A percentile compares a stretch with the other conserved stretches of the same genome.
These are phyloP conservation scores for Rhizophlyctis rosea DNA, from an alignment of 192 early-diverging fungal species.

Conservation along the genomic window DNA sequence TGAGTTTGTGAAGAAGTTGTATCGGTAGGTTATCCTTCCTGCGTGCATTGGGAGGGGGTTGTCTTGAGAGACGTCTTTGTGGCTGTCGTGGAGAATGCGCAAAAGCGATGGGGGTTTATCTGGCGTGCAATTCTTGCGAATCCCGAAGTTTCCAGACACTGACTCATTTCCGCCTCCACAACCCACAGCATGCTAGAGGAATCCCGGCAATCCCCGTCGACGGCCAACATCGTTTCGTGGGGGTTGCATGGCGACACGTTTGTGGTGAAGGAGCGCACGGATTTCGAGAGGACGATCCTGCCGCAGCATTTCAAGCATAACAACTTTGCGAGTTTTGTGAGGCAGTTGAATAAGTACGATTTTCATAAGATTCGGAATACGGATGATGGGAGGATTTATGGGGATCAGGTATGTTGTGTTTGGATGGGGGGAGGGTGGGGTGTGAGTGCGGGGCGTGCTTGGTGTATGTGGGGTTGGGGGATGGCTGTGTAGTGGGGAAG, in stretches of 20 bases:
- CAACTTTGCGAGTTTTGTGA: slow-evolving; percentile 88
- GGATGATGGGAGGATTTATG: slow-evolving; percentile 40
- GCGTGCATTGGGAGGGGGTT: no score
- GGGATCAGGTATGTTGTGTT: slow-evolving; percentile 26
- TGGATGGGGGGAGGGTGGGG: not conserved
- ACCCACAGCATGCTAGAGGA: slow-evolving; percentile 66
- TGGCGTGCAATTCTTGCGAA: no score
- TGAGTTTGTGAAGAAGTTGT: slow-evolving; percentile 35
- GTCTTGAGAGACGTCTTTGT: not conserved
- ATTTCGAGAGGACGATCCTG: slow-evolving; percentile 76
- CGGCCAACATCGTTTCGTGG: slow-evolving; percentile 64
- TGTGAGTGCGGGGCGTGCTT: not conserved
- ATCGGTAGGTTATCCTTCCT: slow-evolving; percentile 6
- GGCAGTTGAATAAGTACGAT: slow-evolving; percentile 84
- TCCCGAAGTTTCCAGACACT: no score
- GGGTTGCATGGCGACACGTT: slow-evolving; percentile 80
- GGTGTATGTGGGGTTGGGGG: slow-evolving; percentile 69
- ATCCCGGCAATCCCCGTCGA: no score
- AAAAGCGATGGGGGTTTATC: not conserved
- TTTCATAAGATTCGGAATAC: slow-evolving; percentile 38
- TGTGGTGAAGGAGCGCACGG: slow-evolving; percentile 81
- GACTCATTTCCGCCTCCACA: not conserved
- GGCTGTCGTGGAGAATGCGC: not conserved
- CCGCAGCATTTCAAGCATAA: slow-evolving; percentile 91
- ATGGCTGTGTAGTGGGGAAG: no score